Percentiles rank a stretch among this genome's conserved stretches.
Evolutionary conservation across 441 rosid species (phyloP).

Genomic region (Hura crepitans): DNA sequence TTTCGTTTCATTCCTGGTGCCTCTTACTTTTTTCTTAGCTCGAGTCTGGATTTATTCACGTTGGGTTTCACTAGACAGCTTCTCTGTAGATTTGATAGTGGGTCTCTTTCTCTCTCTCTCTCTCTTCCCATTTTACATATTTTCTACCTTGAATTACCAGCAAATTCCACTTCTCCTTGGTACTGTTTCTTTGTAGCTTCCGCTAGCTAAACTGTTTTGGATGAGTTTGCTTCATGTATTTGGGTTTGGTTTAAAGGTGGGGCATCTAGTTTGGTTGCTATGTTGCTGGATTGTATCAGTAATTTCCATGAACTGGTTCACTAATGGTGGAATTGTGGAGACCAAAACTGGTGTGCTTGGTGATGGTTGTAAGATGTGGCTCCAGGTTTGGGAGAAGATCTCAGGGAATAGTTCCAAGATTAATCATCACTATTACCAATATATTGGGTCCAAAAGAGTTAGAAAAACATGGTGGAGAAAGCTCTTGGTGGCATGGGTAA

Average conservation of each 20-base stretch:
- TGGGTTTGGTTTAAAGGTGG: conserved; percentile 73
- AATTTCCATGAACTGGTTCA: conserved; percentile 56
- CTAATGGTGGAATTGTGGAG: conserved; percentile 55
- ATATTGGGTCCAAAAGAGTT: conserved; percentile 53
- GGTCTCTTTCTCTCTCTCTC: conserved; percentile 28
- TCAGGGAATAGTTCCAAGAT: conserved; percentile 40
- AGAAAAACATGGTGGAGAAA: conserved; percentile 60
- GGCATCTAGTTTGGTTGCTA: conserved; percentile 72
- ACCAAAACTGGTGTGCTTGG: conserved; percentile 43
- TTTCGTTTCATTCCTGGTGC: not conserved
- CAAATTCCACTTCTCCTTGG: conserved; percentile 28
- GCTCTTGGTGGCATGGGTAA: conserved; percentile 54
- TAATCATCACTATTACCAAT: conserved; percentile 50
- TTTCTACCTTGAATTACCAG: conserved; percentile 30
- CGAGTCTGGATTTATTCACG: conserved; percentile 32
- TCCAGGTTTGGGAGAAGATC: conserved; percentile 53
- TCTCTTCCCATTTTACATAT: conserved; percentile 1
- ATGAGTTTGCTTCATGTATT: conserved; percentile 69
- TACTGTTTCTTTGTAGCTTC: conserved; percentile 33
- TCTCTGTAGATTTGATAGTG: conserved; percentile 44
- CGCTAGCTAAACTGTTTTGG: conserved; percentile 45
- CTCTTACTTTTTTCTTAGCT: conserved; percentile 22
- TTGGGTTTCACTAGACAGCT: conserved; percentile 40
- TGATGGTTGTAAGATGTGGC: conserved; percentile 53
- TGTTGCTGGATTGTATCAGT: conserved; percentile 64